Conservation (phyloP, 352 stramenopile genomes). For the Thraustochytrium striatum region DNA sequence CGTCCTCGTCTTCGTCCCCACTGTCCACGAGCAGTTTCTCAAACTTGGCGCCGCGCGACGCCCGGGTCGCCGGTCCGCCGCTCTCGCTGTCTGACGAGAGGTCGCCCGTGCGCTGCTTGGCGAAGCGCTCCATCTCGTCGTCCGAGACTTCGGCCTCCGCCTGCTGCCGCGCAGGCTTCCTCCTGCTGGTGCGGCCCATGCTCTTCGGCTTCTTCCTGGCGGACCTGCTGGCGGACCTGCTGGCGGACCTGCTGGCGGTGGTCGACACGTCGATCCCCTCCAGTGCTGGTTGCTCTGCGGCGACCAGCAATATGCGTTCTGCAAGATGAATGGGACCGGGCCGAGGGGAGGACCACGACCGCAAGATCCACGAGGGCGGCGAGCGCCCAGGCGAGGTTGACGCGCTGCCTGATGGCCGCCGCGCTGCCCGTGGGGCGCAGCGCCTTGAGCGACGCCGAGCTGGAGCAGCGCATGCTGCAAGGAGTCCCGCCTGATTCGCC, state of each 20-base stretch:
- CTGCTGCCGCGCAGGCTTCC: background rate
- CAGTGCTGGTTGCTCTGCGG: background rate
- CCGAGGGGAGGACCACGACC: too few species aligned
- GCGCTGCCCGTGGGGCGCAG: too few species aligned
- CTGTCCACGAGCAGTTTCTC: too few species aligned
- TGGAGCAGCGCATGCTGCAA: background rate
- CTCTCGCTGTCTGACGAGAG: background rate
- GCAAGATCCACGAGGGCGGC: too few species aligned
- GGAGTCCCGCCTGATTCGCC: conserved; percentile 2
- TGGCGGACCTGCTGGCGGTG: background rate
- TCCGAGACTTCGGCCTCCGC: conserved; percentile 8
- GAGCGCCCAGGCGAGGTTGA: too few species aligned
- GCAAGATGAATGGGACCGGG: background rate
- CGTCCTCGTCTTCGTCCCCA: background rate
- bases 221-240: background rate
- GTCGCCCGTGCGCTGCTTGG: background rate
- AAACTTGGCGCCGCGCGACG: background rate
- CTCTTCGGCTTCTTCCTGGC: background rate
- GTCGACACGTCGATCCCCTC: background rate
- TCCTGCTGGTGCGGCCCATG: background rate
- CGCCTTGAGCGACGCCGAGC: too few species aligned
- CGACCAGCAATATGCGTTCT: background rate
- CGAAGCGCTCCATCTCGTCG: conserved; percentile 26
- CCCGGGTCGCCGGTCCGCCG: background rate
- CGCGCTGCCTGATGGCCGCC: too few species aligned